Conservation (phyloP, 805 yeast species). For the Wickerhamiella alocasiicola region DNA sequence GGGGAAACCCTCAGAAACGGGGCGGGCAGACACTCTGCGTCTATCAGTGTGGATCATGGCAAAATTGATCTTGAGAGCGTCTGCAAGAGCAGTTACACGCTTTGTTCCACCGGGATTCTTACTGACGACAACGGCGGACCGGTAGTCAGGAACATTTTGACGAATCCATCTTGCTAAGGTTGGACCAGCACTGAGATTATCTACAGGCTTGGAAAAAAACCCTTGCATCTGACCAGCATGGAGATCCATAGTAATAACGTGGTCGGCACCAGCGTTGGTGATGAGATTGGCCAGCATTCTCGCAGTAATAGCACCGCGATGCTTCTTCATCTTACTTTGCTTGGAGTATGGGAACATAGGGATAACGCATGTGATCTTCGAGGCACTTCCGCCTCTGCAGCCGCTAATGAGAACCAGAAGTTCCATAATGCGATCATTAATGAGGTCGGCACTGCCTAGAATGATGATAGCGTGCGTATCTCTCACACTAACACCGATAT, state of each 20-base stretch:
- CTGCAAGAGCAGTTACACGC: slow-evolving; percentile 96
- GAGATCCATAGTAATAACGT: slow-evolving; percentile 92
- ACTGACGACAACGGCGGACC: slow-evolving; percentile 90
- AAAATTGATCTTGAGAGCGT: slow-evolving; percentile 84
- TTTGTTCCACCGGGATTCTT: slow-evolving; percentile 99
- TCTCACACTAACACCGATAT: slow-evolving; percentile 86
- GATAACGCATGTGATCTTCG: slow-evolving; percentile 88
- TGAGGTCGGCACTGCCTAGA: slow-evolving; percentile 76
- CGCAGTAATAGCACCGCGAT: slow-evolving; percentile 97
- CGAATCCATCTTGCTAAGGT: slow-evolving; percentile 92
- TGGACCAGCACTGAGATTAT: slow-evolving; percentile 92
- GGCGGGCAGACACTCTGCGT: slow-evolving; percentile 64
- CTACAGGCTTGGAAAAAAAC: slow-evolving; percentile 93
- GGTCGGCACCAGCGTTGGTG: slow-evolving; percentile 98
- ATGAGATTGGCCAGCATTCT: slow-evolving; percentile 89
- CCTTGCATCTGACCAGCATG: slow-evolving; percentile 99
- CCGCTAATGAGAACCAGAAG: slow-evolving; percentile 84
- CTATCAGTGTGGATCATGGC: slow-evolving; percentile 99
- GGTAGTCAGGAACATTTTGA: slow-evolving; percentile 74
- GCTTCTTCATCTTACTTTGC: slow-evolving; percentile 97
- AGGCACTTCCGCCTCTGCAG: slow-evolving; percentile 97
- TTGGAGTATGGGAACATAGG: slow-evolving; percentile 97
- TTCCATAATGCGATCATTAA: slow-evolving; percentile 95
- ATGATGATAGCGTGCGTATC: slow-evolving; percentile 94
- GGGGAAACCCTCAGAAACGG: slow-evolving; percentile 22